Evolutionary conservation across 2,329 filamentous ascomycete genomes (phyloP), one percentile per base, ranked within the genome.

Genomic region (Fusarium sp.): DNA sequence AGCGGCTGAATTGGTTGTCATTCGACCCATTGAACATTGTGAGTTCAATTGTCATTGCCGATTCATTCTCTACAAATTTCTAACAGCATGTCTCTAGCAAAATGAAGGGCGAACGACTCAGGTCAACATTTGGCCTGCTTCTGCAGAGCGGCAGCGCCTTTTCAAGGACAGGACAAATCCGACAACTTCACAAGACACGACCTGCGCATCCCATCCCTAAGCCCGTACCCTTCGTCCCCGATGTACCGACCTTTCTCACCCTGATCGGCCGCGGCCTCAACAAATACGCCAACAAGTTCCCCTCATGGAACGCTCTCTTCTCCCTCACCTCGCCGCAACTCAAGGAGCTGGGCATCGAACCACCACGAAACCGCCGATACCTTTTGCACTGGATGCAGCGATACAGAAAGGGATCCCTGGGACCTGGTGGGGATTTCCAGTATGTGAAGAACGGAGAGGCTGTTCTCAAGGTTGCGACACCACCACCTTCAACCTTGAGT

Each of bases 271-370:
- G 96, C 69, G 90, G 90, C 74, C 89, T 98, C 75, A 90, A 87
- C 76, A 89, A 92, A 77, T 93, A 98, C 83, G 88, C 92, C 50
- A 85, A 88, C 81, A 98, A 98, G 81, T 93, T 99, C 74, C 89
- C 92, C 4, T 91, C 92, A 13, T 98, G 96, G 96, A 92, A 96
- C 55, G 88, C 93, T 8, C 89, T 99, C 47, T 98, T 98, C 86
- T 90, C 90, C 47, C 85, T 96, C 69, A 90, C 89, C 23, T 93
- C 93, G 20, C 80, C 85, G 46, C 90, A 98, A 81, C 86, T 99
- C 71, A 89, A 90, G 71, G 90, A 95, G 74, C 86, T 96, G 20
- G 95, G 96, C 59, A 86, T 98, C 68, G 95, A 98, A 79, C 93
- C 94, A 16, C 88, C 95, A 20, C 90, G 95, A 46, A 88, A 89